A percentile compares a stretch with the other conserved stretches of the same genome.
phyloP scores from a whole-genome alignment of 1,284 basidiomycete genomes.

The Tausonia pullulans region DNA sequence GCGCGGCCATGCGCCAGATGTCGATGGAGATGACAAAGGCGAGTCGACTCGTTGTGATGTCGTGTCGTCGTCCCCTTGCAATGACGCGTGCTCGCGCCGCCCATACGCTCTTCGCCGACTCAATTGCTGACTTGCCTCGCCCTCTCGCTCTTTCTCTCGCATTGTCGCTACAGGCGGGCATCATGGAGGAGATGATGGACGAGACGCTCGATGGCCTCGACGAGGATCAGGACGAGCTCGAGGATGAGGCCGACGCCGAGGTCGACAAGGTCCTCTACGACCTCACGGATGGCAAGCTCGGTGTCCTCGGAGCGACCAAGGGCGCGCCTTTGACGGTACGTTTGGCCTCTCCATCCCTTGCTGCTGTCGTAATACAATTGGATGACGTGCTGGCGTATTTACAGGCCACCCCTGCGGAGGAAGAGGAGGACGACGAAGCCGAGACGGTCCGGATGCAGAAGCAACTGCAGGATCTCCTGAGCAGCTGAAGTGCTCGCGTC shows the following conservation, averaged over 20 bases:
- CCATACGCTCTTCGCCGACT: neutral
- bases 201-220: slow-evolving; percentile 67
- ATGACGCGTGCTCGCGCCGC: too few species aligned
- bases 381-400: slow-evolving; percentile 2
- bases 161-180: slow-evolving; percentile 57
- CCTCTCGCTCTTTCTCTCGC: neutral
- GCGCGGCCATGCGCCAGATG: slow-evolving; percentile 90
- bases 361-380: neutral
- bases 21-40: slow-evolving; percentile 99
- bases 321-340: slow-evolving; percentile 69
- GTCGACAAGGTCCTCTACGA: slow-evolving; percentile 95
- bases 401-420: slow-evolving; percentile 2
- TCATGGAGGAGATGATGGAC: slow-evolving; percentile 87
- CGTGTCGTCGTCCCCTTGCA: neutral
- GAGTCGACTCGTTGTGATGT: neutral
- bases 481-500: slow-evolving; percentile 51
- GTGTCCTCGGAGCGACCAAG: slow-evolving; percentile 52
- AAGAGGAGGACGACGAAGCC: slow-evolving; percentile 50
- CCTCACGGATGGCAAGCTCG: slow-evolving; percentile 90
- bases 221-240: slow-evolving; percentile 77
- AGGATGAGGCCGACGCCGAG: slow-evolving; percentile 93
- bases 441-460: slow-evolving; percentile 78
- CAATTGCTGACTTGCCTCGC: neutral
- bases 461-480: slow-evolving; percentile 72
- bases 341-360: slow-evolving; percentile 18